Conservation (phyloP, 2,329 filamentous ascomycete genomes). For the Rasamsonia emersonii region DNA sequence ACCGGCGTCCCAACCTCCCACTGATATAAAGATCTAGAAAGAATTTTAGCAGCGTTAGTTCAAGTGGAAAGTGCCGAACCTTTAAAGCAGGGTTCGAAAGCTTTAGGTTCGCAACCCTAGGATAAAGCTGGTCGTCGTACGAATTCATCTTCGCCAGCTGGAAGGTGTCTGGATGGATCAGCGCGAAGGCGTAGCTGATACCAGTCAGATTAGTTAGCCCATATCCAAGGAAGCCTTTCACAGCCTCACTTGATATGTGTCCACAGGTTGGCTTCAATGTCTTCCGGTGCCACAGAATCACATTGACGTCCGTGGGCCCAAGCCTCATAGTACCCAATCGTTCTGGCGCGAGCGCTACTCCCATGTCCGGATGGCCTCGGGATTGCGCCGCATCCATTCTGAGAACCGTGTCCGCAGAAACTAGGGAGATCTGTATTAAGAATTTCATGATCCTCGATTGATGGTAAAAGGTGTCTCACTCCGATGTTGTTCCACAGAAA, state of each 20-base stretch:
- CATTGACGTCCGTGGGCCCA: slow-evolving; percentile 11
- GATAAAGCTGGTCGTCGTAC: slow-evolving; percentile 10
- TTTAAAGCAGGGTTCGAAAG: slow-evolving; percentile 16
- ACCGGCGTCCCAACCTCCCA: slow-evolving; percentile 8
- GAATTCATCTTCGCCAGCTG: slow-evolving; percentile 16
- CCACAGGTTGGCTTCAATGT: neutral
- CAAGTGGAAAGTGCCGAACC: too few species aligned
- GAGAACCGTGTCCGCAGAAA: slow-evolving; percentile 4
- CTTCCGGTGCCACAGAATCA: neutral
- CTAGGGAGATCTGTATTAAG: too few species aligned
- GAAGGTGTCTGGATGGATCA: slow-evolving; percentile 28
- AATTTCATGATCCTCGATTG: too few species aligned
- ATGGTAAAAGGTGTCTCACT: too few species aligned
- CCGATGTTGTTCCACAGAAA: slow-evolving; percentile 6
- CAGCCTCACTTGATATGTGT: slow-evolving; percentile 1
- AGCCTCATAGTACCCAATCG: slow-evolving; percentile 26
- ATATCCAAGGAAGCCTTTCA: neutral
- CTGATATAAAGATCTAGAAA: slow-evolving; percentile 19
- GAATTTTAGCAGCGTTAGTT: too few species aligned
- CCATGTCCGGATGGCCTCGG: neutral
- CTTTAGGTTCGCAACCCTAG: slow-evolving; percentile 25
- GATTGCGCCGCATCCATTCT: neutral
- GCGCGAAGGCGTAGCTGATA: slow-evolving; percentile 32
- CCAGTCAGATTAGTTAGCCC: slow-evolving; percentile 7
- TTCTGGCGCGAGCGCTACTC: slow-evolving; percentile 2